A percentile compares a stretch with the other conserved stretches of the same genome.
Conservation (phyloP, 345 rosid species). For the Clausena lansium region DNA sequence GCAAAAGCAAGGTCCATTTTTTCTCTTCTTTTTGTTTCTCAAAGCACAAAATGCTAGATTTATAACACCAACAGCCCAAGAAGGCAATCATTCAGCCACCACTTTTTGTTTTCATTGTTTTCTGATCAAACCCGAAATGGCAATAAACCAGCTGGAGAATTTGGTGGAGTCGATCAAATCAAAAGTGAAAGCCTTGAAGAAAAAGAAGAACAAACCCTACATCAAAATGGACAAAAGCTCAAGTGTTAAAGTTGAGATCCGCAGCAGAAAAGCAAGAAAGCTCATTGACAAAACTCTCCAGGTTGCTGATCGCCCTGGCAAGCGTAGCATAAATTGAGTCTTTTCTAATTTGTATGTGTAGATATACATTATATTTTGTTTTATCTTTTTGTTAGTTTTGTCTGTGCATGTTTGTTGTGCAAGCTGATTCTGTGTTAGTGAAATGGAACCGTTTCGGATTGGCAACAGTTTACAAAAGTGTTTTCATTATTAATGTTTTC, state of each 20-base stretch:
- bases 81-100: background rate
- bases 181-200: slow-evolving; percentile 65
- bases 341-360: background rate
- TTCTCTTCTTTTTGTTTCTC: accelerated
- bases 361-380: background rate
- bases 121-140: slow-evolving; percentile 35
- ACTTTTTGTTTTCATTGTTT: background rate
- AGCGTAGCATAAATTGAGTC: slow-evolving; percentile 41
- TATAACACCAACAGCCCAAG: background rate
- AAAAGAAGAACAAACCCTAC: slow-evolving; percentile 58
- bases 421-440: slow-evolving; percentile 13
- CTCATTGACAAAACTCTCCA: slow-evolving; percentile 80
- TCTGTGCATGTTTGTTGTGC: background rate
- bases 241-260: slow-evolving; percentile 91
- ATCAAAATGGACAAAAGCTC: slow-evolving; percentile 87
- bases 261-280: slow-evolving; percentile 77
- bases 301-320: slow-evolving; percentile 76
- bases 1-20: background rate
- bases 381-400: background rate
- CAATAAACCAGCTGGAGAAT: slow-evolving; percentile 56
- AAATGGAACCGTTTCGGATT: slow-evolving; percentile 20
- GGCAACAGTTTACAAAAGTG: background rate
- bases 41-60: background rate
- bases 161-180: slow-evolving; percentile 86
- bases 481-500: background rate